Conservation (phyloP, 495 filamentous ascomycete species). For the Podospora australis region DNA sequence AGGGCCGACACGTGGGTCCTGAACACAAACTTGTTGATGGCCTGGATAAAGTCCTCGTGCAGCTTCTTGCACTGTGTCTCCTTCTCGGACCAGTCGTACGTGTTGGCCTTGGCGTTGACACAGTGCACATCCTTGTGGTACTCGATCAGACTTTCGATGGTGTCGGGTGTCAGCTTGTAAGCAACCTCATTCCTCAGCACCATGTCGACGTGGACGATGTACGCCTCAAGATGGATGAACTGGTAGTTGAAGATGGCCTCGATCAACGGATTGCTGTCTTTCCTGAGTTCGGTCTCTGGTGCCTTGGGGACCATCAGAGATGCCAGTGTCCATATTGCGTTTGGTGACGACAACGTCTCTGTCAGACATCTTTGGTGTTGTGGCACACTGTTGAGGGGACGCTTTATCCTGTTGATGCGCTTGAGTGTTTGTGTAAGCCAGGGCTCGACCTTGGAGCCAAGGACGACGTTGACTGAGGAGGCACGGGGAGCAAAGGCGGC, state of each 20-base stretch:
- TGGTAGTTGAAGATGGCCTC: conserved; percentile 93
- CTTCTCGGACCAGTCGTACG: conserved; percentile 97
- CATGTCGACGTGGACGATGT: conserved; percentile 99
- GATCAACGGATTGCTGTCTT: conserved; percentile 78
- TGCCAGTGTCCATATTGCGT: conserved; percentile 92
- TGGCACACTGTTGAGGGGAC: conserved; percentile 92
- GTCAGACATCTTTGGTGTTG: conserved; percentile 97
- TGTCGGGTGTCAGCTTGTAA: conserved; percentile 96
- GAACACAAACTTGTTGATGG: conserved; percentile 96
- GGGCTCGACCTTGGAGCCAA: conserved; percentile 89
- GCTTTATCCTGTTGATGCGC: conserved; percentile 94
- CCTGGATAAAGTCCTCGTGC: conserved; percentile 95
- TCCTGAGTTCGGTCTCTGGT: conserved; percentile 78
- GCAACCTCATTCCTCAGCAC: conserved; percentile 96
- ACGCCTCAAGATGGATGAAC: conserved; percentile 91
- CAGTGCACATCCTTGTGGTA: conserved; percentile 98
- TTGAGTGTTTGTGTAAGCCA: conserved; percentile 97
- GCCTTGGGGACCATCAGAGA: conserved; percentile 91
- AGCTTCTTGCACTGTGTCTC: conserved; percentile 93
- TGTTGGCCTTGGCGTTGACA: conserved; percentile 78
- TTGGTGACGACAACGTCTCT: conserved; percentile 84
- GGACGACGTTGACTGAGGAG: conserved; percentile 89
- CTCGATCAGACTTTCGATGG: conserved; percentile 90
- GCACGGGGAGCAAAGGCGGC: conserved; percentile 90
- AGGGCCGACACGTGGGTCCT: conserved; percentile 82